A percentile compares a stretch with the other conserved stretches of the same genome.
Conservation (phyloP, 306 rosid genomes). For the Dryas drummondii region DNA sequence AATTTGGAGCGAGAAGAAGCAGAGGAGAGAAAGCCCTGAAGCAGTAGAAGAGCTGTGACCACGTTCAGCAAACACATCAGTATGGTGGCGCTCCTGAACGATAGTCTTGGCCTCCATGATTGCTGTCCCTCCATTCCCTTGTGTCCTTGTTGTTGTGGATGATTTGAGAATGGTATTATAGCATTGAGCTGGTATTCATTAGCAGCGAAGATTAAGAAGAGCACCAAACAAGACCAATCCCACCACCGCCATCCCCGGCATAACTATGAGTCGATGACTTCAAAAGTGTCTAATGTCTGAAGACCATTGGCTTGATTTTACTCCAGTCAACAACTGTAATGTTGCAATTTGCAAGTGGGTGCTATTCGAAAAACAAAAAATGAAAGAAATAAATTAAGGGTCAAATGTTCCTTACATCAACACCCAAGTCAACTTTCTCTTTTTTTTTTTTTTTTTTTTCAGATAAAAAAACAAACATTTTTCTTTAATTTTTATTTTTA, state of each 20-base stretch:
- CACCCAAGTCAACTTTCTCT: too few species aligned
- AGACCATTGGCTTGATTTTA: neutral
- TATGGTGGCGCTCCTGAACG: conserved; percentile 89
- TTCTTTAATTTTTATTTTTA: too few species aligned
- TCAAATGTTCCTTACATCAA: too few species aligned
- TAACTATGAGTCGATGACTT: neutral
- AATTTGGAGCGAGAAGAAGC: conserved; percentile 60
- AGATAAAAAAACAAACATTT: too few species aligned
- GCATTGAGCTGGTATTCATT: neutral
- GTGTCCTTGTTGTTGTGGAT: conserved; percentile 3
- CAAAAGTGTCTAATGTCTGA: neutral
- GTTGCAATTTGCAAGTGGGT: too few species aligned
- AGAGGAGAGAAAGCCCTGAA: conserved; percentile 70
- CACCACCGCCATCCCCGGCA: conserved; percentile 1
- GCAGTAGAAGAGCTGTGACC: conserved; percentile 61
- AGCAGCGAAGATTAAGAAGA: neutral
- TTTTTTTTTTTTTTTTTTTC: too few species aligned
- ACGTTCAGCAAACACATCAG: conserved; percentile 65
- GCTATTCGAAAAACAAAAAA: too few species aligned
- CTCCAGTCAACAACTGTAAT: neutral
- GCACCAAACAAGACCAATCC: neutral
- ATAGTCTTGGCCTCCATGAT: conserved; percentile 64
- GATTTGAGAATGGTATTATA: neutral
- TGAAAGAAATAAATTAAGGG: too few species aligned
- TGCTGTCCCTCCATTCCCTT: conserved; percentile 73